phyloP scores from a whole-genome alignment of 352 stramenopile genomes.

The Phytopythium aichiense region DNA sequence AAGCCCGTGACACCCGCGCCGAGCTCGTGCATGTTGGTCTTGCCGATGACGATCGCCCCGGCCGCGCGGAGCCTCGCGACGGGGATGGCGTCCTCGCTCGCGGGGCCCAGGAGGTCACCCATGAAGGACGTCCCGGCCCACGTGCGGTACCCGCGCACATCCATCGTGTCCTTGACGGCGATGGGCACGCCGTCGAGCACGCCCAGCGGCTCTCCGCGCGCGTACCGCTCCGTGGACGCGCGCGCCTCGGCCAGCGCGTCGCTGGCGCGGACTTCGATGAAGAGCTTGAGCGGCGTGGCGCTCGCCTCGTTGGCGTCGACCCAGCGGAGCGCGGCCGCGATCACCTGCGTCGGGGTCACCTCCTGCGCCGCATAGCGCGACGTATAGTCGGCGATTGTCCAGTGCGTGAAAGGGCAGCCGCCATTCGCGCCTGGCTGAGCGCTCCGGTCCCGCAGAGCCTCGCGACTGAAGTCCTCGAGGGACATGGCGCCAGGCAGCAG shows the following conservation, averaged over 20 bases:
- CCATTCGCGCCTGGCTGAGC: neutral
- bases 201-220: constrained; percentile 51
- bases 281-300: constrained; percentile 59
- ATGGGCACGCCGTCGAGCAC: constrained; percentile 89
- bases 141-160: constrained; percentile 64
- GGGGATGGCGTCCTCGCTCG: constrained; percentile 41
- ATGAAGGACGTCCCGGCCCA: constrained; percentile 74
- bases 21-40: constrained; percentile 89
- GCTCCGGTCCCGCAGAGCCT: constrained; percentile 10
- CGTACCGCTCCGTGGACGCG: constrained; percentile 66
- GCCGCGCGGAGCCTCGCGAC: constrained; percentile 55
- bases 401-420: constrained; percentile 43
- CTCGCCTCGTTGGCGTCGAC: constrained; percentile 49
- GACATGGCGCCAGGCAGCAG: constrained; percentile 9
- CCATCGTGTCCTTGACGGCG: constrained; percentile 85
- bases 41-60: constrained; percentile 86
- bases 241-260: constrained; percentile 64
- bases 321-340: constrained; percentile 50
- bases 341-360: constrained; percentile 61
- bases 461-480: constrained; percentile 26
- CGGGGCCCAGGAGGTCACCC: constrained; percentile 34
- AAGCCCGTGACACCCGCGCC: constrained; percentile 70
- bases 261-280: constrained; percentile 68
- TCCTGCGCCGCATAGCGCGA: constrained; percentile 35
- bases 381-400: constrained; percentile 67